Percentiles rank a stretch among this genome's conserved stretches.
Conservation (phyloP, 495 filamentous ascomycete species). For the Xylaria acuta region DNA sequence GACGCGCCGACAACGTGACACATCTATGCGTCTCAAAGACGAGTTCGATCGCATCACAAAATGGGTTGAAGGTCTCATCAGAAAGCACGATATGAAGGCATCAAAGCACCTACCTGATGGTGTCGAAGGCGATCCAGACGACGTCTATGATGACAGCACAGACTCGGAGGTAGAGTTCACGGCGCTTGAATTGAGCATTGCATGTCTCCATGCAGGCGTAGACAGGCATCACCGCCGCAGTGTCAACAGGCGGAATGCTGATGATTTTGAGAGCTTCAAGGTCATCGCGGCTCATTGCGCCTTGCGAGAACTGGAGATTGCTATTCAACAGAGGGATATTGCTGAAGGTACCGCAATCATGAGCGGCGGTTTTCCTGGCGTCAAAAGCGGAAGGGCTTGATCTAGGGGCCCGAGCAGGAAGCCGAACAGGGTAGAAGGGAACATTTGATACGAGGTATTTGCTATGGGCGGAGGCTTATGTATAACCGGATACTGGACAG, state of each 20-base stretch:
- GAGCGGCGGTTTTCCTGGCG: conserved; percentile 25
- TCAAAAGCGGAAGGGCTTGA: conserved; percentile 21
- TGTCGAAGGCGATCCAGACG: conserved; percentile 9
- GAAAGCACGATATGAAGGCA: conserved; percentile 40
- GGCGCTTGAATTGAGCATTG: conserved; percentile 49
- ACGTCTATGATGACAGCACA: conserved; percentile 9
- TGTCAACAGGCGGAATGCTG: conserved; percentile 15
- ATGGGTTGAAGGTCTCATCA: conserved; percentile 55
- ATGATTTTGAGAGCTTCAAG: conserved; percentile 47
- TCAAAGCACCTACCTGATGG: conserved; percentile 47
- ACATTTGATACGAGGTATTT: background rate
- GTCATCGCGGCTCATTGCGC: conserved; percentile 48
- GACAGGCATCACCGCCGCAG: background rate
- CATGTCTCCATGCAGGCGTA: conserved; percentile 42
- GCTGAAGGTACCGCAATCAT: conserved; percentile 26
- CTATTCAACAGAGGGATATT: conserved; percentile 23
- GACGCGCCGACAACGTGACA: conserved; percentile 67
- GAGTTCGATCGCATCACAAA: conserved; percentile 60
- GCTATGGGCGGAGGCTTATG: background rate
- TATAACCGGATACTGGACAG: background rate
- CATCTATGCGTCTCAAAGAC: conserved; percentile 65
- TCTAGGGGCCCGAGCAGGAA: background rate
- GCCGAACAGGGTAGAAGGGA: background rate
- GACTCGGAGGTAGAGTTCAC: conserved; percentile 14
- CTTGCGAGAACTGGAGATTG: conserved; percentile 43